These are phyloP conservation scores for Centaurea solstitialis DNA, from an alignment of 129 eudicot genomes.

Conservation along the genomic window DNA sequence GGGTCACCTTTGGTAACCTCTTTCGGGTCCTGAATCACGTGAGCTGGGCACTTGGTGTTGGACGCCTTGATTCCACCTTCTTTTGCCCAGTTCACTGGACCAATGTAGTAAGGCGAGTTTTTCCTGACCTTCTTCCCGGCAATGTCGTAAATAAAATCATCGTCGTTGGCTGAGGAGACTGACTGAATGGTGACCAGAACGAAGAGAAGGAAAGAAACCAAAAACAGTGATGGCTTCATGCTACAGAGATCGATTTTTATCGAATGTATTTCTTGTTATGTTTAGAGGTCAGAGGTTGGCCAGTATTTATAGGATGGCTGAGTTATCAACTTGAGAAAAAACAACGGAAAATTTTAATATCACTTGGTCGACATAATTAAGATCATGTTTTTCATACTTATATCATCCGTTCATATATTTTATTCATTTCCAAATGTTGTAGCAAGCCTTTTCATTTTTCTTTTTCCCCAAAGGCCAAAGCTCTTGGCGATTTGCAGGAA, in stretches of 20 bases:
- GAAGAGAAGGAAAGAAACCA: neutral
- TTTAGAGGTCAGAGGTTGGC: neutral
- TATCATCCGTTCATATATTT: neutral
- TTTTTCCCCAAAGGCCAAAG: too few species aligned
- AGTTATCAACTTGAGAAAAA: neutral
- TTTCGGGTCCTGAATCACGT: neutral
- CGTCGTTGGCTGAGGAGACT: neutral
- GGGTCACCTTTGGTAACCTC: neutral
- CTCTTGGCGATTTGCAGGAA: too few species aligned
- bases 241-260: neutral
- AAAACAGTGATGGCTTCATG: neutral
- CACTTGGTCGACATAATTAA: neutral
- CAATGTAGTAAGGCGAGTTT: neutral
- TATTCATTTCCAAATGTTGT: neutral
- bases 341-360: neutral
- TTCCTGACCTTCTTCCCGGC: neutral
- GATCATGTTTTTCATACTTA: neutral
- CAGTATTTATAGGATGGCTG: neutral
- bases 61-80: neutral
- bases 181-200: neutral
- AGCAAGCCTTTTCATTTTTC: too few species aligned
- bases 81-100: neutral
- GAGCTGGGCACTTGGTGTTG: neutral
- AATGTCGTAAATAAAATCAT: slow-evolving; percentile 11
- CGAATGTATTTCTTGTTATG: neutral